These are phyloP conservation scores for Pythium biforme DNA, from an alignment of 352 stramenopile species.

Conservation along the genomic window DNA sequence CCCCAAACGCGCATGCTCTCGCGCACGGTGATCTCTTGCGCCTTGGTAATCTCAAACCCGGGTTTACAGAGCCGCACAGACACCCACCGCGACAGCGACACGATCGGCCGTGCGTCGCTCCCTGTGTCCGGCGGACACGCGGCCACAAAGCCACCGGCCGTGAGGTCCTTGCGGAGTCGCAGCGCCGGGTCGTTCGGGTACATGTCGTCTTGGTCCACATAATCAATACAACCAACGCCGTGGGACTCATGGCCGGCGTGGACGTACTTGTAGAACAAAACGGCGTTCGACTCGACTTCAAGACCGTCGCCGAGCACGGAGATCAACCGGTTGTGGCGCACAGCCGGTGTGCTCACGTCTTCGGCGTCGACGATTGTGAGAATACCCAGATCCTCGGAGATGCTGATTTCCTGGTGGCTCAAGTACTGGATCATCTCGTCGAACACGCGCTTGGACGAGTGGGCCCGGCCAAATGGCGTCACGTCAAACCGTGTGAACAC, in stretches of 20 bases:
- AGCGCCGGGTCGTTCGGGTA: conserved; percentile 33
- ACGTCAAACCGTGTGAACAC: conserved; percentile 27
- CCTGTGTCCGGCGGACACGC: conserved; percentile 7
- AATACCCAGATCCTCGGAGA: conserved; percentile 25
- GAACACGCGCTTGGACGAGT: conserved; percentile 11
- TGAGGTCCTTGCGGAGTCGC: conserved; percentile 17
- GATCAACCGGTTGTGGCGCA: conserved; percentile 19
- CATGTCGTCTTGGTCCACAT: conserved; percentile 42
- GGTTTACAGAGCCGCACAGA: conserved; percentile 15
- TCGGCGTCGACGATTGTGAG: conserved; percentile 24
- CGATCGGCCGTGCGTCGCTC: conserved; percentile 7
- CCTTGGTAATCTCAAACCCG: conserved; percentile 17
- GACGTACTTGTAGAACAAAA: conserved; percentile 17
- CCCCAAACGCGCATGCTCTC: conserved; percentile 21
- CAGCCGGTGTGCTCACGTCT: conserved; percentile 8
- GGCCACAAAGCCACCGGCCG: conserved; percentile 10
- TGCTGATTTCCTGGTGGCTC: conserved; percentile 25
- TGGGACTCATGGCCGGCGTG: conserved; percentile 2
- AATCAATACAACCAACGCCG: conserved; percentile 23
- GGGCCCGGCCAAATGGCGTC: conserved; percentile 9
- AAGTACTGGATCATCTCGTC: conserved; percentile 21
- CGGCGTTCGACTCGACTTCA: conserved; percentile 22
- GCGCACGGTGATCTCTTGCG: conserved; percentile 5
- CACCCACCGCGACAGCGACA: conserved; percentile 16
- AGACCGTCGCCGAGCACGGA: conserved; percentile 13